Evolutionary conservation across 176 grass and related monocot species (phyloP).

Genomic region (Echinochloa phyllopogon): DNA sequence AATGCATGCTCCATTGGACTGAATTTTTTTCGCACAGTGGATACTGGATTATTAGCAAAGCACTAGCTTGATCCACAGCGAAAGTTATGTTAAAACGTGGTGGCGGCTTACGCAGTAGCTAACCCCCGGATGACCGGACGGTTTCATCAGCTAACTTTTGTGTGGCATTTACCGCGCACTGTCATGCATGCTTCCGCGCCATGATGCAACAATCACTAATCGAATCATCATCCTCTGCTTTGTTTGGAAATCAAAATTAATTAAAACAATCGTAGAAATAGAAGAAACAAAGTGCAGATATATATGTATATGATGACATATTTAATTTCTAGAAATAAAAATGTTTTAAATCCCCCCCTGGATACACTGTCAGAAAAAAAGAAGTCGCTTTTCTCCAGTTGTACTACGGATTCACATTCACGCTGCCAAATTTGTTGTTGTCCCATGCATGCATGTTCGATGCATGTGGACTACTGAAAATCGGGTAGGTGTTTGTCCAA

Average conservation of each 20-base stretch:
- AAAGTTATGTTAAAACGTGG: not conserved
- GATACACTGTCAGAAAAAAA: not conserved
- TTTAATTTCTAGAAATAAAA: not conserved
- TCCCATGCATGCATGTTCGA: not conserved
- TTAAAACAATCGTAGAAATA: not conserved
- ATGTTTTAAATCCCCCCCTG: not conserved
- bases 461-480: not conserved
- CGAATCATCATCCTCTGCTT: not conserved
- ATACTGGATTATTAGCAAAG: not conserved
- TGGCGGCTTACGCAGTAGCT: conserved; percentile 1
- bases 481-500: not conserved
- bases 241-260: not conserved
- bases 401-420: not conserved
- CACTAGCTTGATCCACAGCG: not conserved
- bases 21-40: too few relatives aligned
- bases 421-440: not conserved
- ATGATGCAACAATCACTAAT: not conserved
- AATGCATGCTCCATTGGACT: not conserved
- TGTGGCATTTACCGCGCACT: too few relatives aligned
- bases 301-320: too few relatives aligned
- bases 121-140: not conserved
- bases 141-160: not conserved
- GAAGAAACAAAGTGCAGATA: too few relatives aligned
- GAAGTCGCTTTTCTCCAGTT: not conserved
- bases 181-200: not conserved